phyloP scores from a whole-genome alignment of 2,329 filamentous ascomycete species.

The Aspergillus costaricaensis region DNA sequence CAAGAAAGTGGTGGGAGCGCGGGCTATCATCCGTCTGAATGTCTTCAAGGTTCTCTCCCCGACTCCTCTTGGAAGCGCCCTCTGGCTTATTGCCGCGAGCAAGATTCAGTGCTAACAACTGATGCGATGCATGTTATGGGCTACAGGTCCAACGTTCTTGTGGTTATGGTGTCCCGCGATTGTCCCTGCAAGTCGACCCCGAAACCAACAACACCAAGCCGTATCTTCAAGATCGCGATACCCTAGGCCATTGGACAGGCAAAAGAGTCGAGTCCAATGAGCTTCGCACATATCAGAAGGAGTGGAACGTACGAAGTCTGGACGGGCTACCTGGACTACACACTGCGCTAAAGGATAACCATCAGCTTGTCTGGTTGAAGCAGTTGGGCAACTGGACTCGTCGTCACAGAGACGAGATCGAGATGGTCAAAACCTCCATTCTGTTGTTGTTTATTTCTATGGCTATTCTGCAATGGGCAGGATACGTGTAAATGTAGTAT shows the following conservation, averaged over 20 bases:
- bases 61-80: not conserved
- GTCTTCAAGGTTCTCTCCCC: constrained; percentile 57
- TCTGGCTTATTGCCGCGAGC: not conserved
- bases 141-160: constrained; percentile 61
- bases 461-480: constrained; percentile 21
- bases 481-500: constrained; percentile 10
- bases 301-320: constrained; percentile 58
- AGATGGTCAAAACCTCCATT: constrained; percentile 23
- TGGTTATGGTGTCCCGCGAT: constrained; percentile 63
- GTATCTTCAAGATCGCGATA: constrained; percentile 57
- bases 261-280: constrained; percentile 54
- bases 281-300: constrained; percentile 58
- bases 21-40: constrained; percentile 63
- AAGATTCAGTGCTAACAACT: not conserved
- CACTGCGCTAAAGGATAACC: constrained; percentile 53
- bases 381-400: constrained; percentile 33
- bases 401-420: constrained; percentile 22
- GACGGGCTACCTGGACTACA: constrained; percentile 62
- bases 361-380: constrained; percentile 51
- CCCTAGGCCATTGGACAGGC: constrained; percentile 55
- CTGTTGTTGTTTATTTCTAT: constrained; percentile 24
- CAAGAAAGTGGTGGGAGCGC: constrained; percentile 50
- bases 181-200: constrained; percentile 45
- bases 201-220: constrained; percentile 24
- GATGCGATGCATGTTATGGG: not conserved